Base-by-base conservation (phyloP, 306 rosid species). In the Astragalus glycyphyllos region DNA sequence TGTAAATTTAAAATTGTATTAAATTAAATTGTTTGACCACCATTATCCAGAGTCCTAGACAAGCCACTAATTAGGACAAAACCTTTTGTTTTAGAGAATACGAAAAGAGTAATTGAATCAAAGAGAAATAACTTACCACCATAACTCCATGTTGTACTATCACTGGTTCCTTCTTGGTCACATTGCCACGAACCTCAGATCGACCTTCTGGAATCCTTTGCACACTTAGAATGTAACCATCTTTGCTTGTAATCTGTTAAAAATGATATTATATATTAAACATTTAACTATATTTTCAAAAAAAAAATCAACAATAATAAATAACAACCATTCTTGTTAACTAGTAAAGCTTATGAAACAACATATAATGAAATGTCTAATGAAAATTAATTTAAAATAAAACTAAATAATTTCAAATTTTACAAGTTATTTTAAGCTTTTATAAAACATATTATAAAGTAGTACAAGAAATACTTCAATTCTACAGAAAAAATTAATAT, bases 161-260 rank as follows among this genome's bases (percentile, higher is more conserved):
- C 44, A 90, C 89, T 1, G 98, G 92, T 15, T 73, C 86, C 77
- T 78, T 86, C 76, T 79, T 73, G 4, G 53, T 71, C 31, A 29
- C 56, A 20, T 35, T 20, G 1, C 37, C 38, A 9, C 60, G 8
- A 11, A 7, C 66, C 7, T 69, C 51, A 5, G 10, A 13, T 20
- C 89, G 81, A 65, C 97, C 93, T 54, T 78, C 76, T 11, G 86
- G 85, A 13, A 90, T 92, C 48, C 98, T 85, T 74, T 93, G 98
- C 49, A 90, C 3, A 60, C 86, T 79, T 12, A 93, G 77, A 46
- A 90, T 82, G 38, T 75, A 93, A 5, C 98, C 98, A 84, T 85
- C 90, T 78, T 64, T 10, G 7, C 96, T 93, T 14, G 83, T 87
- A 68, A 93, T 91, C 98, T 90, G n/a, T 20, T 20, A 26, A 26